Percentiles rank a stretch among this genome's conserved stretches.
Conservation (phyloP, 2,329 filamentous ascomycete species). For the Scedosporium minutisporum region DNA sequence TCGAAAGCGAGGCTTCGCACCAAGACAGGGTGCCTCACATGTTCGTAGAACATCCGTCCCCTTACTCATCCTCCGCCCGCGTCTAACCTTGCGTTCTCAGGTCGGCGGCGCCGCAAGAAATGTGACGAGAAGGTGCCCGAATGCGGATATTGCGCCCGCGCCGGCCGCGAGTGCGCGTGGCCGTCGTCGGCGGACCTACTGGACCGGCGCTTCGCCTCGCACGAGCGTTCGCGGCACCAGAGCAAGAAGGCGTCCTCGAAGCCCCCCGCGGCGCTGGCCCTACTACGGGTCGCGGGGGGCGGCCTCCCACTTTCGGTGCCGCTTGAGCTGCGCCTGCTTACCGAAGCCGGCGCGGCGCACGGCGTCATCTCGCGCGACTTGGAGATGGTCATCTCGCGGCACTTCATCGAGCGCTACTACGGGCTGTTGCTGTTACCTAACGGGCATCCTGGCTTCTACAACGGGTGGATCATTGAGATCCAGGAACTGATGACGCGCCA, state of each 20-base stretch:
- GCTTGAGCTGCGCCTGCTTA: not conserved
- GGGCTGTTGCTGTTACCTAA: conserved; percentile 16
- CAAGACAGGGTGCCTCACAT: conserved; percentile 10
- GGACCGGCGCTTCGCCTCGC: conserved; percentile 6
- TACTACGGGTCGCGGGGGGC: not conserved
- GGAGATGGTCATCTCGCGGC: conserved; percentile 11
- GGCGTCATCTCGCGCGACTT: conserved; percentile 9
- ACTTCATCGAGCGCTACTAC: conserved; percentile 14
- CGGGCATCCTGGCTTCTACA: conserved; percentile 19
- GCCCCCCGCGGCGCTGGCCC: too few species aligned
- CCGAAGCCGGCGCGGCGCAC: conserved; percentile 6
- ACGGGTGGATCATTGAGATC: conserved; percentile 20
- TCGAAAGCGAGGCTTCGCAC: conserved; percentile 7
- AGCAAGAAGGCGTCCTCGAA: not conserved
- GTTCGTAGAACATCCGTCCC: conserved; percentile 1
- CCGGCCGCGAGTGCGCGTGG: conserved; percentile 6
- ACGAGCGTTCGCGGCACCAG: conserved; percentile 2
- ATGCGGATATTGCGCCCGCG: conserved; percentile 3
- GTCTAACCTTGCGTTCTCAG: not conserved
- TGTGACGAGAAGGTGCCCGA: conserved; percentile 6
- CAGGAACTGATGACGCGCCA: conserved; percentile 16
- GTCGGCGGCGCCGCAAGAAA: conserved; percentile 7
- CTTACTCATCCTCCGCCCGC: not conserved
- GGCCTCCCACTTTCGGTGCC: not conserved
- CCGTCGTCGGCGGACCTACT: conserved; percentile 7